Evolutionary conservation across 495 filamentous ascomycete genomes (phyloP), one percentile per base, ranked within the genome.

Genomic region (Neurospora hispaniola): DNA sequence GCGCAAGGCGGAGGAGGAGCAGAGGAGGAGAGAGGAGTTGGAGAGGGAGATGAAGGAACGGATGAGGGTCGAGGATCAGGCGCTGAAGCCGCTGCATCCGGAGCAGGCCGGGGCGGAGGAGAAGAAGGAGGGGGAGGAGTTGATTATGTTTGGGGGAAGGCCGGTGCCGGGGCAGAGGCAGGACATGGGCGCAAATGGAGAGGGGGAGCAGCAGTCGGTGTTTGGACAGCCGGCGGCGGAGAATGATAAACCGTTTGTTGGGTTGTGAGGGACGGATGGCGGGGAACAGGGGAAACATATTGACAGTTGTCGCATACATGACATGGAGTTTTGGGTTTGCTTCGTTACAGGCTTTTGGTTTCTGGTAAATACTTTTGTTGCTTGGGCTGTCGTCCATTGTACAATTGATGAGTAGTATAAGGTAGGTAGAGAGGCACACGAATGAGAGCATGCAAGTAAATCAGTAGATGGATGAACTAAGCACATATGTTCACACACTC

Each of bases 1-100:
- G 11, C 31, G 59, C n/a, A 73, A 73, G 23, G 70, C 70, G 35
- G 72, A 75, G 39, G 71, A 75, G 59, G 75, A 75, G 42, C 27
- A 69, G 72, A 71, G 69, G 35, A 70, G 72, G 7, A 72, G 72
- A 48, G 44, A 73, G 10, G 48, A 76, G 46, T 72, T 75, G 43
- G 62, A 73, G 42, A 31, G 69, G n/a, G 73, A 69, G 18, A 75
- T 78, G 70, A 76, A 72, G 35, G 71, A 76, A 69, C 66, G 73
- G 72, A 75, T 71, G 48, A 69, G 70, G 46, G 73, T 68, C 0
- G 72, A 71, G 62, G 70, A 59, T 23, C 69, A 71, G n/a, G 70
- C 38, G 39, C 31, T 54, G 69, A 31, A 46, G 40, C 41, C 40
- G 12, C 4, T 69, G 71, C 54, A 72, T 42, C 54, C 71, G 27